Base-by-base conservation (phyloP, 208 protist species). In the Acanthamoeba polyphaga region DNA sequence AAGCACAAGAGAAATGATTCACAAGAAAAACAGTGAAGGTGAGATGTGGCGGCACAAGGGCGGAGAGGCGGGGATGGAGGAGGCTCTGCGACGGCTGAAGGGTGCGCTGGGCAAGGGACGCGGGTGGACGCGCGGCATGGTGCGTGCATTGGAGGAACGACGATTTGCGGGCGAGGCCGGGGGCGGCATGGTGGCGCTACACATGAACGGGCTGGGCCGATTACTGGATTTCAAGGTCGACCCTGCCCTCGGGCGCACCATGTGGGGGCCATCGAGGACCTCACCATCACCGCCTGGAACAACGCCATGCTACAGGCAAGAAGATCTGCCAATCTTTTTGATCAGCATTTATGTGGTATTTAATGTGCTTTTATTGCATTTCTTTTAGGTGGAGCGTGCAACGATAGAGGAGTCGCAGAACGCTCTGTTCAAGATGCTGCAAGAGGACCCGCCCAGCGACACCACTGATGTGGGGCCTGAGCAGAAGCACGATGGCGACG, bases 41-140 rank as follows among this genome's bases (percentile, higher is more conserved):
- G 34, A 72, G 66, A 72, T 72, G 66, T 72, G 66, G 66, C 66
- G 66, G 29, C n/a, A 72, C 66, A 72, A 72, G 66, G 29, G 66
- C 7, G 66, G n/a, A 19, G 24, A 12, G 66, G 66, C 24, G 29
- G 29, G 66, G 34, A 72, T 72, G 66, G 66, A 72, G 24, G 66
- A 72, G 19, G 66, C n/a, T 15, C 24, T 72, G 29, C 66, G 66
- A 10, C 66, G 29, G 60, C 60, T 66, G 19, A 66, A 66, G 60
- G 60, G 19, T 9, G 60, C 22, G 60, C 60, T 66, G 60, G 60
- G 60, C 66, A 72, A 72, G 66, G 66, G 66, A 22, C 66, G 66
- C 66, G 66, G 66, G 15, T 72, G 66, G 66, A 38, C 66, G 9
- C 66, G 66, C 66, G 66, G 66, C 66, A 72, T 72, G 24, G 29